Evolutionary conservation across 768 basidiomycete species (phyloP).

Genomic region (Auricularia heimuer): DNA sequence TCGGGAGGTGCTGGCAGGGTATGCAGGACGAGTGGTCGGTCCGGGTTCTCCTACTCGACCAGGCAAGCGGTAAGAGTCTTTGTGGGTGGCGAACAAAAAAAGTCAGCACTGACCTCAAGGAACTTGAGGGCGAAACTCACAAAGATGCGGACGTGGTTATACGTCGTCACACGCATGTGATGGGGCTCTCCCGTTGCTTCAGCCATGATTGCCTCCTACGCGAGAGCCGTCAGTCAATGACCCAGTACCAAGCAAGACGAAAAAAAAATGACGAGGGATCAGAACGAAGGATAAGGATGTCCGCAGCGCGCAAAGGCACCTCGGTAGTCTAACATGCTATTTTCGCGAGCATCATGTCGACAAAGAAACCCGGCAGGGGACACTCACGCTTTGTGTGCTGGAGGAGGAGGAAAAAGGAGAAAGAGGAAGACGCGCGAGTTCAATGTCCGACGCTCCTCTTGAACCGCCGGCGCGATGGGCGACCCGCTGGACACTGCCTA

Average conservation of each 20-base stretch:
- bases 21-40: slow-evolving; percentile 44
- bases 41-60: slow-evolving; percentile 33
- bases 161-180: slow-evolving; percentile 42
- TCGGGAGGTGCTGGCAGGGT: slow-evolving; percentile 35
- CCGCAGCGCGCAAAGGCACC: neutral
- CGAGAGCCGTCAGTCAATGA: no score
- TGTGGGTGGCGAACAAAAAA: neutral
- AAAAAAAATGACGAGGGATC: neutral
- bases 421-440: no score
- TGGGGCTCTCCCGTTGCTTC: slow-evolving; percentile 11
- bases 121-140: slow-evolving; percentile 44
- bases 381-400: no score
- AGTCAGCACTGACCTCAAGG: slow-evolving; percentile 32
- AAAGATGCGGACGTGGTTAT: slow-evolving; percentile 45
- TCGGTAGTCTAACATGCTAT: slow-evolving; percentile 4
- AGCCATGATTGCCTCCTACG: neutral
- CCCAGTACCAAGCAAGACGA: neutral
- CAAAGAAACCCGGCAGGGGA: no score
- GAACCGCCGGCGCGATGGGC: neutral
- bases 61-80: neutral
- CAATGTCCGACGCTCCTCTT: no score
- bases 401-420: no score
- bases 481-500: neutral
- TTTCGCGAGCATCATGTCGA: neutral
- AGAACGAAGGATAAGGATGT: neutral